Conservation (phyloP, 345 rosid species). For the rapeseed (Brassica napus) region DNA sequence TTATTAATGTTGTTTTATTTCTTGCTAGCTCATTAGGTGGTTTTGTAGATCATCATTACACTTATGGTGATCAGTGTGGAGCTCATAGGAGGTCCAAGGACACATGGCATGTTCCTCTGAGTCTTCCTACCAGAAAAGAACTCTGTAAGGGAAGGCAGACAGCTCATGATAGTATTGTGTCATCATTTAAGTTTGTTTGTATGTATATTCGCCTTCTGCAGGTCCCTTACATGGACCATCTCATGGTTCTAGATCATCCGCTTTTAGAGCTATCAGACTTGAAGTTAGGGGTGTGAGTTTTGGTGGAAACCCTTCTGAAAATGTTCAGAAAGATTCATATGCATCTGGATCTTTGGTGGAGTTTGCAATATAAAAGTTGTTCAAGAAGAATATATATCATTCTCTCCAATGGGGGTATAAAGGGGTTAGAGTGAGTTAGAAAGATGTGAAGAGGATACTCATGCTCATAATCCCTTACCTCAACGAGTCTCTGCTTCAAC, state of each 20-base stretch:
- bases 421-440: conserved; percentile 60
- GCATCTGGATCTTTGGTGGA: no score
- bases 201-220: conserved; percentile 75
- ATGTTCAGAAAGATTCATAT: no score
- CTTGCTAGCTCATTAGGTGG: conserved; percentile 46
- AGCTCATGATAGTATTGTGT: conserved; percentile 22
- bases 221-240: conserved; percentile 98
- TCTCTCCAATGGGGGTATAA: conserved; percentile 21
- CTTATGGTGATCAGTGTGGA: conserved; percentile 27
- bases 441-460: conserved; percentile 69
- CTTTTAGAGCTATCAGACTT: conserved; percentile 86
- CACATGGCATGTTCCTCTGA: not conserved
- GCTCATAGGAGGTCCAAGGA: conserved; percentile 2
- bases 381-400: no score
- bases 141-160: conserved; percentile 14
- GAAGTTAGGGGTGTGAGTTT: conserved; percentile 80
- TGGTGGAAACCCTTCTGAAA: conserved; percentile 43
- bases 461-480: conserved; percentile 73
- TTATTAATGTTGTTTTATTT: not conserved
- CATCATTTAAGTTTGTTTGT: conserved; percentile 66
- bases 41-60: conserved; percentile 40
- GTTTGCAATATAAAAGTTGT: no score
- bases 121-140: conserved; percentile 18
- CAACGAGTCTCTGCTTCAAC: conserved; percentile 66
- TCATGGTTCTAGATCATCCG: conserved; percentile 74